phyloP scores from a whole-genome alignment of 2,329 filamentous ascomycete genomes.

The Decorospora gaudefroyi region DNA sequence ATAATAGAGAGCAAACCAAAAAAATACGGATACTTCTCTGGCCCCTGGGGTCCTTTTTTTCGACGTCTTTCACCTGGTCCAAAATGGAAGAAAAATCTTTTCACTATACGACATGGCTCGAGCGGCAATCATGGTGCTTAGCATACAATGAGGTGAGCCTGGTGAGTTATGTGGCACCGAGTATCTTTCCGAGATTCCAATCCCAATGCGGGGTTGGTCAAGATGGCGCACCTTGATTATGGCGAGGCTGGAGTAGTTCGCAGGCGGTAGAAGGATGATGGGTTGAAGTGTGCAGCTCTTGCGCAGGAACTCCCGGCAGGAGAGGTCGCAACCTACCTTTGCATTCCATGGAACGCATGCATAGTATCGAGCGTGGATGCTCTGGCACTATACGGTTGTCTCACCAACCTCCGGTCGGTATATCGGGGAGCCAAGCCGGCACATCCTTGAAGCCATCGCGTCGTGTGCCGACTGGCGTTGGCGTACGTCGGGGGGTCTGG shows the following conservation, averaged over 20 bases:
- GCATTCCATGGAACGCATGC: not conserved
- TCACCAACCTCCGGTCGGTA: too few relatives aligned
- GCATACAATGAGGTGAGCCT: slow-evolving; percentile 13
- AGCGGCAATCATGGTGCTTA: slow-evolving; percentile 21
- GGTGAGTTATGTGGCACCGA: slow-evolving; percentile 31
- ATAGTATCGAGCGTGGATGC: slow-evolving; percentile 1
- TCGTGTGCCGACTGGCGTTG: too few relatives aligned
- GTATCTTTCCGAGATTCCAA: slow-evolving; percentile 30
- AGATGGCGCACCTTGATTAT: slow-evolving; percentile 7
- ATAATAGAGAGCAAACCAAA: slow-evolving; percentile 6
- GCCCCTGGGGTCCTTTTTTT: too few relatives aligned
- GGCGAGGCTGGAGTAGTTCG: slow-evolving; percentile 5
- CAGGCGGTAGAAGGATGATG: not conserved
- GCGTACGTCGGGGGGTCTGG: too few relatives aligned
- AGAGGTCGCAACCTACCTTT: too few relatives aligned
- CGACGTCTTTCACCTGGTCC: slow-evolving; percentile 10
- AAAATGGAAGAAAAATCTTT: slow-evolving; percentile 14
- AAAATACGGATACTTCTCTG: slow-evolving; percentile 13
- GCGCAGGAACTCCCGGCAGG: slow-evolving; percentile 9
- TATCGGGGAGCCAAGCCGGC: too few relatives aligned
- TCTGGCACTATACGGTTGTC: too few relatives aligned
- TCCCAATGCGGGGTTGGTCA: slow-evolving; percentile 16
- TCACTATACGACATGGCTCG: slow-evolving; percentile 13
- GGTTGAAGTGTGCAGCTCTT: not conserved
- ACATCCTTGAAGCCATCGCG: too few relatives aligned